Evolutionary conservation across 2,329 filamentous ascomycete genomes (phyloP).

Genomic region (Colletotrichum godetiae): DNA sequence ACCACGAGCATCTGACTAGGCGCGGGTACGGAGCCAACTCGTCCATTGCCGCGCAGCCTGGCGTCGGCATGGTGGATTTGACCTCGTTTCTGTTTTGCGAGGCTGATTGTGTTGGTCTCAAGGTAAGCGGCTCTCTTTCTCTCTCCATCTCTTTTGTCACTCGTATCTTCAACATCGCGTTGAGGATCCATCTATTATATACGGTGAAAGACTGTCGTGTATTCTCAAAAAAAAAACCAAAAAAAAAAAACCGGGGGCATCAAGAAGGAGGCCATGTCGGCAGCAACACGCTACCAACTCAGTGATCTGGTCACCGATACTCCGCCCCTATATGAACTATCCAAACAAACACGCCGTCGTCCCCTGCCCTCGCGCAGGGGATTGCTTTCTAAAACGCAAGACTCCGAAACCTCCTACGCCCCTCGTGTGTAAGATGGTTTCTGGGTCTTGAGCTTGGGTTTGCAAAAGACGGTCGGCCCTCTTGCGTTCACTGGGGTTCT

Average conservation of each 20-base stretch:
- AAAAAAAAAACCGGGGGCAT: no score
- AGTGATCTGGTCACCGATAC: constrained; percentile 75
- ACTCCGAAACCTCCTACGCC: constrained; percentile 27
- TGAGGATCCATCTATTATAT: not conserved
- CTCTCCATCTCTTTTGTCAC: constrained; percentile 24
- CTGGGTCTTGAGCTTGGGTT: constrained; percentile 37
- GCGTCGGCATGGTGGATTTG: constrained; percentile 83
- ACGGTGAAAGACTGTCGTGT: not conserved
- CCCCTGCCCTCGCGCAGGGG: constrained; percentile 27
- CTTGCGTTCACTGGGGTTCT: constrained; percentile 58
- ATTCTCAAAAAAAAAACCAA: not conserved
- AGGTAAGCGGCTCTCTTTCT: constrained; percentile 46
- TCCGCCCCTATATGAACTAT: constrained; percentile 70
- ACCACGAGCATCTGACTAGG: constrained; percentile 61
- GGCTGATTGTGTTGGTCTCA: constrained; percentile 67
- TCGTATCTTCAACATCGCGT: constrained; percentile 10
- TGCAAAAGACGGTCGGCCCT: constrained; percentile 44
- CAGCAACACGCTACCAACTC: constrained; percentile 46
- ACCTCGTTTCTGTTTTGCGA: constrained; percentile 79
- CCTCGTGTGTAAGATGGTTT: constrained; percentile 52
- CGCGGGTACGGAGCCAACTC: constrained; percentile 90
- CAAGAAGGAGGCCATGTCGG: constrained; percentile 73
- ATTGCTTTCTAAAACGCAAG: not conserved
- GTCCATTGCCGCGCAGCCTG: constrained; percentile 72
- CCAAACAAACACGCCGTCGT: constrained; percentile 39